Evolutionary conservation across 1,139 yeast genomes (phyloP), one percentile per base, ranked within the genome.

Genomic region (Magnusiomyces tetraspermus): DNA sequence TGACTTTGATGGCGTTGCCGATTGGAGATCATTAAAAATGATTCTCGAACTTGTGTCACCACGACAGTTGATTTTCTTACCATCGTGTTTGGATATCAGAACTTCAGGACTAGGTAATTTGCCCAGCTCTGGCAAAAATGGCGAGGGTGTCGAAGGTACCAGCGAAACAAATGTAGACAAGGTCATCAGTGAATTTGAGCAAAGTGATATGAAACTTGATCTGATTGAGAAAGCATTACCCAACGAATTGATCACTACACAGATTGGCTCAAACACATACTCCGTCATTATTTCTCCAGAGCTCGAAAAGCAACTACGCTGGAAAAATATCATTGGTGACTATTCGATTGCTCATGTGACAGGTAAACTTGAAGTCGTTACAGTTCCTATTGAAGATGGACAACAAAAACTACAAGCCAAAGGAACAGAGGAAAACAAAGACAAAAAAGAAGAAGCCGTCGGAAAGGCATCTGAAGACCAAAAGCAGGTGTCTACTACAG

Each of bases 311-410:
- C 69, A 74, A 24, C 72, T 92, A 55, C 76, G 78, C 55, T 92
- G 98, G 98, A 96, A 90, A 65, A 78, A 77, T 57, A 82, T 85
- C 55, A 82, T 86, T 45, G 90, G 88, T 42, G 87, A 87, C 42
- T 86, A 83, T 64, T 76, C 85, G 21, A 83, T 92, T 40, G 92
- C 97, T 0, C 94, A 87, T 61, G 83, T 90, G 3, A 73, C 76
- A 46, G 97, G 97, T 44, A 80, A 79, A 57, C 71, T 86, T 37
- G 51, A 44, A 26, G 47, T 44, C 2, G 2, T 31, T 23, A 44
- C 15, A 10, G 37, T 28, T 23, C 54, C 59, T 36, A 60, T 56
- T 46, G 40, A 36, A n/a, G 40, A 6, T 10, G 40, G 5, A 37
- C 23, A 52, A 45, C 11, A 22, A 40, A 23, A 43, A 40, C 33